phyloP scores from a whole-genome alignment of 257 asterid genomes.

The Lithospermum erythrorhizon region DNA sequence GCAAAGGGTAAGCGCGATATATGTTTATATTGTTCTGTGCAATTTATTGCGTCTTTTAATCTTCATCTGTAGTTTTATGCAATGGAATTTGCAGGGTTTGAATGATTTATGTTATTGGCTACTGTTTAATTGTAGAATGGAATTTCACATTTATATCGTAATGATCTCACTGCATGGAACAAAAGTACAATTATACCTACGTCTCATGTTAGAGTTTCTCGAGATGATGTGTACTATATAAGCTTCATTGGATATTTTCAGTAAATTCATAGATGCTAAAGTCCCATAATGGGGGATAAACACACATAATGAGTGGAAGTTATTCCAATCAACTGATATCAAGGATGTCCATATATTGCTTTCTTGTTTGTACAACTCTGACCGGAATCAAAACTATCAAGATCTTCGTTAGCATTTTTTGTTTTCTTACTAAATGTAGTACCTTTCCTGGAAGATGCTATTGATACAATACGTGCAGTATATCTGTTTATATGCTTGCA shows the following conservation, averaged over 20 bases:
- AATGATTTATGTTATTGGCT: not conserved
- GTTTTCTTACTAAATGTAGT: not conserved
- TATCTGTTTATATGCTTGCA: not conserved
- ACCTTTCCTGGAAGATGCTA: not conserved
- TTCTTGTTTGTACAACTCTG: not conserved
- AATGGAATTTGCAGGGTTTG: not conserved
- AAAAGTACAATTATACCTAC: not conserved
- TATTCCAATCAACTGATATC: not conserved
- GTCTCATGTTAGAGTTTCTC: not conserved
- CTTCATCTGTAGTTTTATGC: not conserved
- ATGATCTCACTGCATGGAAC: not conserved
- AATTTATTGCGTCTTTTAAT: not conserved
- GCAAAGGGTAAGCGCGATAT: constrained; percentile 51
- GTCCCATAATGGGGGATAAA: not conserved
- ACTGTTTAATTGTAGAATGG: not conserved
- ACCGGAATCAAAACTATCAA: not conserved
- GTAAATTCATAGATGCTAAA: not conserved
- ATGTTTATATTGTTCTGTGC: not conserved
- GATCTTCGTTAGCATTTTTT: not conserved
- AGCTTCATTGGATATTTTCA: not conserved
- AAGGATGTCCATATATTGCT: not conserved
- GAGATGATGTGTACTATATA: not conserved
- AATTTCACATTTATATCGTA: not conserved
- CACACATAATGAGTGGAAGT: not conserved
- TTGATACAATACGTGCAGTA: not conserved